Base-by-base conservation (phyloP, 352 stramenopile species). In the Pythium aquatile region DNA sequence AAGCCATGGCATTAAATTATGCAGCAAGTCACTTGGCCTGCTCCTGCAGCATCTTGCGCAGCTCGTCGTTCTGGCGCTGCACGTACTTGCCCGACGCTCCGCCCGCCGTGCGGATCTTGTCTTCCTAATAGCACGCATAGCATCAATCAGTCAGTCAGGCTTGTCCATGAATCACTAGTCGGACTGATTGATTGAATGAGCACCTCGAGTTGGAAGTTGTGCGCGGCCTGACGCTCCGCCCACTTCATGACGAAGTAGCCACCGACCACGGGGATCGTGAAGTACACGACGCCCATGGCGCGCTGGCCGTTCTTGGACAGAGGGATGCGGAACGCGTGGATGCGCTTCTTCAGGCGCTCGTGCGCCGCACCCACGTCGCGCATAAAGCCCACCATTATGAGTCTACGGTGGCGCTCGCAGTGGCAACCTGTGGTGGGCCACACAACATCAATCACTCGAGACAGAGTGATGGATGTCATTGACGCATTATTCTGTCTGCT, bases 231-330 rank as follows among this genome's bases (percentile, higher is more conserved):
- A 52, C 75, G 68, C 56, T 93, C 80, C 17, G 90, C 72, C 88
- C 88, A 97, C 68, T 98, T 90, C 93, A 98, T 98, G 60, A 98
- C 72, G 66, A 83, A 97, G 69, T 97, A 97, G 47, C 93, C 93
- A 40, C 77, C 78, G 9, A 97, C 69, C 44, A 98, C 75, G 0
- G 93, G 93, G 42, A 90, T 79, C 35, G 77, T 81, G 66, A 98
- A 98, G 75, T 98, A 98, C 20, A 98, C 85, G 51, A 93, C 29
- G 1, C 73, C 85, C 91, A 98, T 98, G 44, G 80, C 56, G 20
- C 79, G 78, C 73, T 95, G 89, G 3, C 90, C 91, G 53, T 82
- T 90, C 53, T 85, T 88, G 32, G 88, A 96, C 28, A 98, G 81
- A 42, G 93, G 93, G 53, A 98, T 91, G 49, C 89, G 86, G 60